These are phyloP conservation scores for Mucor sp. DNA, from an alignment of 371 early-diverging fungal species.

Conservation along the genomic window DNA sequence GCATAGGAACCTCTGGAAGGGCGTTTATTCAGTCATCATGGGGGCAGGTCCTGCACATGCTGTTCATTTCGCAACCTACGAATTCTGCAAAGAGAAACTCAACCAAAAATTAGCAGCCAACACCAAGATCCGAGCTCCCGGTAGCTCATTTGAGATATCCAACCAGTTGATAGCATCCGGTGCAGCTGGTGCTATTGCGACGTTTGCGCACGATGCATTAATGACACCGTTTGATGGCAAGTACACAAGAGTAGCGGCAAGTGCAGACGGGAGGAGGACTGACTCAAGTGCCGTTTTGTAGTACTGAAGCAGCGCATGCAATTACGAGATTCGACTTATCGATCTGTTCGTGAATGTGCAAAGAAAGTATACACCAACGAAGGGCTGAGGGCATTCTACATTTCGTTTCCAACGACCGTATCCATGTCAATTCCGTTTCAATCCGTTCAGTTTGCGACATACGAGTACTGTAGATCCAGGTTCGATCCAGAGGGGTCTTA, in stretches of 20 bases:
- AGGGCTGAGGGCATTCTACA: conserved; percentile 88
- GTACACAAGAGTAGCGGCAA: neutral
- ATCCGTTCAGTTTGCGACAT: conserved; percentile 88
- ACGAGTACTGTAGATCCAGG: conserved; percentile 75
- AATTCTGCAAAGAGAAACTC: conserved; percentile 79
- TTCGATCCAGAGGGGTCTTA: conserved; percentile 76
- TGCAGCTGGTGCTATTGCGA: conserved; percentile 90
- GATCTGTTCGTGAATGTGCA: conserved; percentile 73
- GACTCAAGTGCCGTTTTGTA: conserved; percentile 14
- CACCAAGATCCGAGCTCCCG: conserved; percentile 27
- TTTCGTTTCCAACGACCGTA: conserved; percentile 93
- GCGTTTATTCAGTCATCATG: conserved; percentile 85
- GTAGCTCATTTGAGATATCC: conserved; percentile 34
- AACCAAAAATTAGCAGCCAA: conserved; percentile 4
- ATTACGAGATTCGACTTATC: conserved; percentile 67
- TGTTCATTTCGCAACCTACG: conserved; percentile 93
- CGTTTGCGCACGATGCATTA: conserved; percentile 83
- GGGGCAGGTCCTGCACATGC: conserved; percentile 98
- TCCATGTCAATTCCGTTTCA: conserved; percentile 95
- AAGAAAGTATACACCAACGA: conserved; percentile 68
- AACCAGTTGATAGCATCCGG: conserved; percentile 67
- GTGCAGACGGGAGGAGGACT: neutral
- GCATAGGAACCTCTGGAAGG: conserved; percentile 79
- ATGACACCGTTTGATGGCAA: conserved; percentile 95
- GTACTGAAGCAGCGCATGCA: conserved; percentile 98